Evolutionary conservation across 2,329 filamentous ascomycete species (phyloP), one percentile per base, ranked within the genome.

Genomic region (Zalaria sp.): DNA sequence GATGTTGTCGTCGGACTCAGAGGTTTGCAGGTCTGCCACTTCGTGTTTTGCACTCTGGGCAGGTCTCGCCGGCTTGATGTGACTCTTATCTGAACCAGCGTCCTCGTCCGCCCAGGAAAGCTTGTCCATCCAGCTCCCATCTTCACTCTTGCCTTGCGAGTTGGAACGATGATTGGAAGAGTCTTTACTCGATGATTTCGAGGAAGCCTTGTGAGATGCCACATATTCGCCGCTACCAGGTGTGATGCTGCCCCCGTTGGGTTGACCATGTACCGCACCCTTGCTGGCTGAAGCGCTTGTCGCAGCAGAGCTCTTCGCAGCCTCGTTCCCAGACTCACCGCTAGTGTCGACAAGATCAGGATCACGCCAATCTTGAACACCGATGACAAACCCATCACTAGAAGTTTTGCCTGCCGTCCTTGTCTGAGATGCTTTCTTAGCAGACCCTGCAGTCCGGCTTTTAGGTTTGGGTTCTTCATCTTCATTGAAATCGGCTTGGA

Each of bases 321-420:
- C 11, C 52, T 51, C 44, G 29, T 7, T n/a, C 54, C 55, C 27
- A 46, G 40, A 32, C 10, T 44, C 42, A 5, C 38, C 34, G 32
- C 45, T 44, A 31, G 40, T 34, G 25, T 47, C 43, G 44, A 85
- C 66, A 11, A 86, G 64, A 56, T 86, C 83, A 4, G 83, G 81
- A 57, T 91, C 84, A 49, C 83, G 74, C 84, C 84, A 89, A 56
- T 91, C 84, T 49, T 91, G 82, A 8, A 87, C 77, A n/a, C 83
- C 84, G 52, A 89, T 88, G 36, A 83, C 72, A 56, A 88, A 89
- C 43, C 72, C 75, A 56, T 86, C 80, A 37, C 66, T 59, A 25
- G 56, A 43, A n/a, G 50, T 46, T 9, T 57, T 48, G 50, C 46
- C 43, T 10, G 44, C 38, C n/a, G n/a, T 6, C 55, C 50, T 41